A percentile compares a stretch with the other conserved stretches of the same genome.
phyloP scores from a whole-genome alignment of 768 basidiomycete species.

The Antrodiella citrinella region DNA sequence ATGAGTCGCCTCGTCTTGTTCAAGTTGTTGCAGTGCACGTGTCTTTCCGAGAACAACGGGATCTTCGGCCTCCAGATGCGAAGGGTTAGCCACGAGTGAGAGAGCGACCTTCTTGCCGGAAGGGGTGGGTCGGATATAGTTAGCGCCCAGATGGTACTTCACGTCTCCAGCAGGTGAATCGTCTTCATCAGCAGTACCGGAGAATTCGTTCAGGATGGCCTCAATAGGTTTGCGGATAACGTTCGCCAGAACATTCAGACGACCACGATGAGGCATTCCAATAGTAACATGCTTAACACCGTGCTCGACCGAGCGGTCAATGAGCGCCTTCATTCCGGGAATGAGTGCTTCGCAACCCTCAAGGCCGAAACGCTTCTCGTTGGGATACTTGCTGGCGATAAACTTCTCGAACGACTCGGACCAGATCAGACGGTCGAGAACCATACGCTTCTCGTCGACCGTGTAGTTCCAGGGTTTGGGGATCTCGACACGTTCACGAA shows the following conservation, averaged over 20 bases:
- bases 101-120: constrained; percentile 96
- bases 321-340: constrained; percentile 99
- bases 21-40: constrained; percentile 92
- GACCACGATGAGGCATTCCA: constrained; percentile 99
- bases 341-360: constrained; percentile 97
- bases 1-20: constrained; percentile 74
- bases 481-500: constrained; percentile 89
- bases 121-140: constrained; percentile 96
- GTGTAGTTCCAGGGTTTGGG: constrained; percentile 98
- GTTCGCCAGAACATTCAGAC: constrained; percentile 95
- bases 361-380: constrained; percentile 98
- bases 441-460: constrained; percentile 97
- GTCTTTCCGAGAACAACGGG: constrained; percentile 99
- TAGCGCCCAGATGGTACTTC: constrained; percentile 98
- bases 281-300: constrained; percentile 96
- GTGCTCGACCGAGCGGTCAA: constrained; percentile 94
- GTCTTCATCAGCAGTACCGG: constrained; percentile 57
- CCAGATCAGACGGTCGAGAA: constrained; percentile 98
- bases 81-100: constrained; percentile 97
- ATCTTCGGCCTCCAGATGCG: constrained; percentile 95
- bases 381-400: constrained; percentile 97
- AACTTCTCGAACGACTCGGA: constrained; percentile 99
- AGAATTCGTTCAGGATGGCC: constrained; percentile 96
- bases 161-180: constrained; percentile 92
- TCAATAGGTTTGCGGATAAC: constrained; percentile 98